Percentiles rank a stretch among this genome's conserved stretches.
Evolutionary conservation across 305 asterid genomes (phyloP).

Genomic region (Ilex paraguariensis): DNA sequence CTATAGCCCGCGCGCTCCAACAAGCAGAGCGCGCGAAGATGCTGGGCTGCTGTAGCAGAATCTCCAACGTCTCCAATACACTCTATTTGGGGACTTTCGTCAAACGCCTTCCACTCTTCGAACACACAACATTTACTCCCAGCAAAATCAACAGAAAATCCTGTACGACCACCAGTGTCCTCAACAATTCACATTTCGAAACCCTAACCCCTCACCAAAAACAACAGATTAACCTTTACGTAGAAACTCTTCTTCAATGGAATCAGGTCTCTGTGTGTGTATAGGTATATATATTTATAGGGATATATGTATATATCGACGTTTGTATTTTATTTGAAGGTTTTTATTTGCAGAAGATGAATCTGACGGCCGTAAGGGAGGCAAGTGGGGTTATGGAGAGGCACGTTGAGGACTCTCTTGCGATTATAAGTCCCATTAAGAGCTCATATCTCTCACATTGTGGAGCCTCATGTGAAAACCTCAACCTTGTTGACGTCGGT

Average conservation of each 20-base stretch:
- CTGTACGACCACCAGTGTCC: constrained; percentile 15
- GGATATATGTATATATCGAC: neutral
- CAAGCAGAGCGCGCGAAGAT: constrained; percentile 29
- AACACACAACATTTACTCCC: constrained; percentile 23
- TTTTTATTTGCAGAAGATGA: constrained; percentile 59
- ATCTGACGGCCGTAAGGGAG: constrained; percentile 80
- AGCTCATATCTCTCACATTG: constrained; percentile 45
- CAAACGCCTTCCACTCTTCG: constrained; percentile 53
- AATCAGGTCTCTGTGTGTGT: constrained; percentile 54
- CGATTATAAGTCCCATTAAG: constrained; percentile 60
- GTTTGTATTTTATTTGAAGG: neutral
- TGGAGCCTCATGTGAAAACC: constrained; percentile 53
- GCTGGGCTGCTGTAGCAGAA: constrained; percentile 28
- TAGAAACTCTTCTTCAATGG: constrained; percentile 78
- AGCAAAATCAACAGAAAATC: constrained; percentile 14
- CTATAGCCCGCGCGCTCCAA: too few relatives aligned
- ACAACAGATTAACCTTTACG: constrained; percentile 57
- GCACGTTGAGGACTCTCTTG: constrained; percentile 85
- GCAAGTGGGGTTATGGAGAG: constrained; percentile 83
- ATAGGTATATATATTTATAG: neutral
- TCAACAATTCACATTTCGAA: constrained; percentile 33
- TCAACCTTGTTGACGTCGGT: constrained; percentile 84
- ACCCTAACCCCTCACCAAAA: constrained; percentile 45
- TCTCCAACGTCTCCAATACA: constrained; percentile 13
- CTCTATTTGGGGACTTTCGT: constrained; percentile 46